These are phyloP conservation scores for Botrytis porri DNA, from an alignment of 2,329 filamentous ascomycete species.

Conservation along the genomic window DNA sequence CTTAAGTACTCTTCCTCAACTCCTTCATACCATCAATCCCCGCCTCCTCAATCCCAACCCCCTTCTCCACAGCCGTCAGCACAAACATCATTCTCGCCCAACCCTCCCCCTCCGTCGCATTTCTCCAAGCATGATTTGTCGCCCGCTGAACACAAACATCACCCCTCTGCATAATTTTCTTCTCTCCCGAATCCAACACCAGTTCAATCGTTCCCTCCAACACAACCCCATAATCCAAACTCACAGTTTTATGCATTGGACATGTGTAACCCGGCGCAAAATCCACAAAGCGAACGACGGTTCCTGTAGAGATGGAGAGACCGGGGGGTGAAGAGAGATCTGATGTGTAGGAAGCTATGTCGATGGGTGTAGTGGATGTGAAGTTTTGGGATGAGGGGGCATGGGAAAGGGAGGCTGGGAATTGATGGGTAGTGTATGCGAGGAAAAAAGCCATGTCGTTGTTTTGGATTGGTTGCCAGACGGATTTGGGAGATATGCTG, in stretches of 20 bases:
- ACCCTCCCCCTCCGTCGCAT: slow-evolving; percentile 24
- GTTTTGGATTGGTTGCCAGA: slow-evolving; percentile 24
- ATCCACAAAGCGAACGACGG: slow-evolving; percentile 32
- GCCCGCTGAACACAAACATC: slow-evolving; percentile 46
- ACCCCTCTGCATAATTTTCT: slow-evolving; percentile 40
- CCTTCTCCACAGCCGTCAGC: slow-evolving; percentile 22
- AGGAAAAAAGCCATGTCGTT: slow-evolving; percentile 31
- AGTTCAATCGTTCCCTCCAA: slow-evolving; percentile 43
- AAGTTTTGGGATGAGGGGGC: background rate
- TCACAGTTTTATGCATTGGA: slow-evolving; percentile 45
- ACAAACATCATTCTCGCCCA: slow-evolving; percentile 36
- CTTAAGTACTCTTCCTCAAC: background rate
- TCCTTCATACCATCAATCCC: slow-evolving; percentile 21
- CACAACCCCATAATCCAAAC: slow-evolving; percentile 44
- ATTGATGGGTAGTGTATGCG: slow-evolving; percentile 27
- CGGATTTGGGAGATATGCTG: slow-evolving; percentile 18
- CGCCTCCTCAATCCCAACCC: slow-evolving; percentile 24
- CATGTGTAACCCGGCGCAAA: slow-evolving; percentile 26
- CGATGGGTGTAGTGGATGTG: slow-evolving; percentile 16
- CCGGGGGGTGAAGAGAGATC: slow-evolving; percentile 29
- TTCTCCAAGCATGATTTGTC: slow-evolving; percentile 45
- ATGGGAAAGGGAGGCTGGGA: slow-evolving; percentile 24
- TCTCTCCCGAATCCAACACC: slow-evolving; percentile 43
- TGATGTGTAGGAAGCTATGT: slow-evolving; percentile 25
- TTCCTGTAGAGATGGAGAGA: slow-evolving; percentile 26